A percentile compares a stretch with the other conserved stretches of the same genome.
Conservation (phyloP, 768 basidiomycete genomes). For the Amylocystis lapponica region DNA sequence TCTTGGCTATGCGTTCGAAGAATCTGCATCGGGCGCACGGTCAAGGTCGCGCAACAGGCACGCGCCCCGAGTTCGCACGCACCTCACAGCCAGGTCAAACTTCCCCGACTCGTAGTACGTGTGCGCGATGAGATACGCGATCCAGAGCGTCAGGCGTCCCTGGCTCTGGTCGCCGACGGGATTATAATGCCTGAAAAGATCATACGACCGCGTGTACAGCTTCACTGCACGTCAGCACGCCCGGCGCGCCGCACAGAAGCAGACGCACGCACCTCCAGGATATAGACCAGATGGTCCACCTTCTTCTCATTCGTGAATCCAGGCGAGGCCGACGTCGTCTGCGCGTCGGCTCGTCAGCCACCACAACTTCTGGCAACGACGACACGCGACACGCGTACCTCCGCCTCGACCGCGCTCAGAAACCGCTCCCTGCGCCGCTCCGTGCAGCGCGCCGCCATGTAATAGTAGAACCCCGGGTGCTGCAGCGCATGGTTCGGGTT, state of each 20-base stretch:
- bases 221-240: constrained; percentile 20
- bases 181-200: constrained; percentile 79
- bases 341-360: not conserved
- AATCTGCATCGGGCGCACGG: no score
- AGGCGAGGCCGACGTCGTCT: constrained; percentile 37
- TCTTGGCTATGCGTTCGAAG: constrained; percentile 87
- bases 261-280: constrained; percentile 63
- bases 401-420: constrained; percentile 47
- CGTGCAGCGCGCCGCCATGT: constrained; percentile 82
- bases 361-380: not conserved
- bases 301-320: constrained; percentile 89
- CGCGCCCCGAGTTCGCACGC: no score
- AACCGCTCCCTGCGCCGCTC: constrained; percentile 71
- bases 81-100: constrained; percentile 87
- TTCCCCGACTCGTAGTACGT: constrained; percentile 78
- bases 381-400: constrained; percentile 34
- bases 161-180: constrained; percentile 45
- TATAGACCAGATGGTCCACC: constrained; percentile 78
- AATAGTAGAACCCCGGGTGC: constrained; percentile 91
- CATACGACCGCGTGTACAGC: constrained; percentile 94
- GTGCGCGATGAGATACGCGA: constrained; percentile 86
- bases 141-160: constrained; percentile 79
- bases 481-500: constrained; percentile 83
- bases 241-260: not conserved
- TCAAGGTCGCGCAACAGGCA: no score